A percentile compares a stretch with the other conserved stretches of the same genome.
phyloP scores from a whole-genome alignment of 371 early-diverging fungal genomes.

The Syncephalis plumigaleata region DNA sequence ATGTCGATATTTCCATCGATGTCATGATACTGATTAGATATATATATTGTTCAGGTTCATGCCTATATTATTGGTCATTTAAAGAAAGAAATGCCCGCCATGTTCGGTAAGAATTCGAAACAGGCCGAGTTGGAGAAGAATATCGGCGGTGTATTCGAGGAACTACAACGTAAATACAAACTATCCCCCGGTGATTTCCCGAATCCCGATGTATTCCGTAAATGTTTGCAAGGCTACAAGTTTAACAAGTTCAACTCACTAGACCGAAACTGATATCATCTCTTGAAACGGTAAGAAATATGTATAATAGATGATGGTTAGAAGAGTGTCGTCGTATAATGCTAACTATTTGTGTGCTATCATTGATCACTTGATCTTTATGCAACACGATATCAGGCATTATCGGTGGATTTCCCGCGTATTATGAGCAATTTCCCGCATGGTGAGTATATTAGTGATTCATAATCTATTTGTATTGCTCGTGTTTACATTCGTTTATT shows the following conservation, averaged over 20 bases:
- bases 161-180: constrained; percentile 45
- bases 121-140: constrained; percentile 50
- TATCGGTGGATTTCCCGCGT: constrained; percentile 36
- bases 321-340: background rate
- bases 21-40: background rate
- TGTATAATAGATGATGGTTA: background rate
- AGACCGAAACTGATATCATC: constrained; percentile 1
- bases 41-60: constrained; percentile 52
- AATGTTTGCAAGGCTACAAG: constrained; percentile 43
- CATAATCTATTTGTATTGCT: no score
- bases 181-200: constrained; percentile 61
- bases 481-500: no score
- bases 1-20: background rate
- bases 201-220: constrained; percentile 37
- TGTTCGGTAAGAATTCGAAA: constrained; percentile 68
- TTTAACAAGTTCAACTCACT: constrained; percentile 49
- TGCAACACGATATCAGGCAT: constrained; percentile 16
- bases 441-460: constrained; percentile 12
- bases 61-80: constrained; percentile 71
- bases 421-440: constrained; percentile 45
- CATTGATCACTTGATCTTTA: background rate
- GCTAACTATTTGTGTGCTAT: no score
- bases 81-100: constrained; percentile 65
- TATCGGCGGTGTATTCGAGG: constrained; percentile 49
- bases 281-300: background rate